These are phyloP conservation scores for Daldinia sp. DNA, from an alignment of 2,329 filamentous ascomycete genomes.

Conservation along the genomic window DNA sequence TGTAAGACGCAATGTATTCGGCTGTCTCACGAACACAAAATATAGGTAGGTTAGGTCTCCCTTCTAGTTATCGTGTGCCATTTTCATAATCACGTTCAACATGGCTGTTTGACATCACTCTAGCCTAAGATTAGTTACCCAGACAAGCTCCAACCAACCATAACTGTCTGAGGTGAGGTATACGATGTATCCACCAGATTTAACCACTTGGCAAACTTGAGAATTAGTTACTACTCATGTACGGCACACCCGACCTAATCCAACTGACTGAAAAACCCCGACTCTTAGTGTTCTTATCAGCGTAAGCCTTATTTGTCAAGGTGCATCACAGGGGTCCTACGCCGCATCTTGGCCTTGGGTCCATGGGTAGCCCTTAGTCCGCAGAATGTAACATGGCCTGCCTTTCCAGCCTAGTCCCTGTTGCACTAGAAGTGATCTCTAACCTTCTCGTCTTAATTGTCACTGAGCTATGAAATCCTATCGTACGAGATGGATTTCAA, in stretches of 20 bases:
- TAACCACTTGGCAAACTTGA: background rate
- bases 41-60: background rate
- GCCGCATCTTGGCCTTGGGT: conserved; percentile 26
- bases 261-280: background rate
- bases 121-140: background rate
- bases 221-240: background rate
- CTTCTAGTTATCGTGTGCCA: conserved; percentile 17
- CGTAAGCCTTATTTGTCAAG: conserved; percentile 33
- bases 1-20: background rate
- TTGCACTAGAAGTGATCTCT: conserved; percentile 7
- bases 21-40: conserved; percentile 12
- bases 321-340: conserved; percentile 25
- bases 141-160: background rate
- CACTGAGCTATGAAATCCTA: background rate
- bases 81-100: background rate
- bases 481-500: background rate
- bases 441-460: conserved; percentile 14
- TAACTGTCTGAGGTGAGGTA: background rate
- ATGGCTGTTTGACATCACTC: background rate
- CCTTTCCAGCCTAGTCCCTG: conserved; percentile 23
- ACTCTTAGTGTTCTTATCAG: conserved; percentile 10
- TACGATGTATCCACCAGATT: background rate
- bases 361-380: conserved; percentile 12
- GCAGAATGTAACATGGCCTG: conserved; percentile 3
- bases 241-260: background rate